Base-by-base conservation (phyloP, 83 land plant species). In the Thuja plicata region DNA sequence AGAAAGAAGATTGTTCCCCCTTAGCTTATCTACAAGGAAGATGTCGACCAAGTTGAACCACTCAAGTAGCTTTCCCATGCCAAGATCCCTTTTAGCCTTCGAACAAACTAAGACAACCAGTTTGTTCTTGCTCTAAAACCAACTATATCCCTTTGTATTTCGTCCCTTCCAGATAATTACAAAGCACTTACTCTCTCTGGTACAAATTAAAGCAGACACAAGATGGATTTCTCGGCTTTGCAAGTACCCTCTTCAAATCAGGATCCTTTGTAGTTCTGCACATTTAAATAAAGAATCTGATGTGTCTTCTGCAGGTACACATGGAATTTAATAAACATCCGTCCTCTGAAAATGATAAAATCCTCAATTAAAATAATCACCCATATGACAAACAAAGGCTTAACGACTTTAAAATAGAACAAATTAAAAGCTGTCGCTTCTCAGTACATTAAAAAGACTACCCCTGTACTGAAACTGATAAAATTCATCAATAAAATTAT, bases 11-110 rank as follows among this genome's bases (percentile, higher is more conserved):
- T 48, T 45, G 86, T 43, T 48, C 30, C 35, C 79, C 35, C 40
- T 76, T 0, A 32, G 4, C 38, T 76, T 76, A 76, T 76, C 79
- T 76, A 2, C 79, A 12, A 76, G 15, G 0, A 76, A 76, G 19
- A n/a, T n/a, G 24, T 50, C 57, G 86, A 17, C 86, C 57, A 84
- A 48, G 35, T 84, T 84, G 45, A 84, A 48, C 57, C 86, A 50
- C 17, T 32, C 54, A n/a, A n/a, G 86, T 84, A 84, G 8, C 86
- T 84, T 84, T 84, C 55, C 86, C 8, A 84, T n/a, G 12, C 11
- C 32, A 66, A 24, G 73, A 66, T 27, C 73, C 73, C 73, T 27
- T 81, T 43, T 3, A 24, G 27, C 30, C 10, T 81, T 81, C 4
- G 12, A 41, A 24, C 12, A 81, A 10, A 4, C 13, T 48, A 48